A percentile compares a stretch with the other conserved stretches of the same genome.
Conservation (phyloP, 1,139 yeast genomes). For the Debaryomyces fabryi region DNA sequence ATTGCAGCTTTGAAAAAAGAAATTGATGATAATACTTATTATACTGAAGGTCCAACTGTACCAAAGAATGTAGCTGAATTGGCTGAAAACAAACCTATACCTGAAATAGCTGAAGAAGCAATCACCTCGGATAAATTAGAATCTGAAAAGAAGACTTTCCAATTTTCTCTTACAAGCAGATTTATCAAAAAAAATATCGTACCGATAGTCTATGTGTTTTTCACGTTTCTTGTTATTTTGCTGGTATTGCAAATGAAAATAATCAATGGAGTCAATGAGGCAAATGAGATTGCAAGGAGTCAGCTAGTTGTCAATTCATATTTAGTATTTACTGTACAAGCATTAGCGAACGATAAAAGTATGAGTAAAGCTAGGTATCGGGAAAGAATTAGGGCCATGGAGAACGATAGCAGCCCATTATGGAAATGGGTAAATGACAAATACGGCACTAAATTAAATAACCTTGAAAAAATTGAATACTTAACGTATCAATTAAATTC, state of each 20-base stretch:
- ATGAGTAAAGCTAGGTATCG: constrained; percentile 2
- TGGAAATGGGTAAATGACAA: constrained; percentile 30
- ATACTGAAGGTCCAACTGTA: constrained; percentile 23
- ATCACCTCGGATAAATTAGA: not conserved
- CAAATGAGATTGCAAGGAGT: constrained; percentile 27
- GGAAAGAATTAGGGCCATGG: constrained; percentile 8
- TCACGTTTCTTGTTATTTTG: constrained; percentile 25
- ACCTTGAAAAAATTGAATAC: constrained; percentile 27
- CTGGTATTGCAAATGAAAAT: constrained; percentile 28
- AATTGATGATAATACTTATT: constrained; percentile 26
- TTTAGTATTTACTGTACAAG: constrained; percentile 17
- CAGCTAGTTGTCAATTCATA: constrained; percentile 30
- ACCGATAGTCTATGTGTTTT: constrained; percentile 21
- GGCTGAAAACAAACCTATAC: not conserved
- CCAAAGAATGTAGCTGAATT: constrained; percentile 6
- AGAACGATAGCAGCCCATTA: constrained; percentile 16
- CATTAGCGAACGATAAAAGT: constrained; percentile 10
- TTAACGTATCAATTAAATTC: constrained; percentile 24
- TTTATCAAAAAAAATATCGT: constrained; percentile 21
- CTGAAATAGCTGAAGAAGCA: constrained; percentile 8
- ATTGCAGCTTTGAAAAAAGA: constrained; percentile 33
- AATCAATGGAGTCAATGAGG: constrained; percentile 23
- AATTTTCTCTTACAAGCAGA: constrained; percentile 13
- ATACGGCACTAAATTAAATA: constrained; percentile 22
- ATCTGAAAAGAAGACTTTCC: not conserved